Percentiles rank a stretch among this genome's conserved stretches.
Conservation (phyloP, 2,329 filamentous ascomycete genomes). For the Alternaria brassicicola region DNA sequence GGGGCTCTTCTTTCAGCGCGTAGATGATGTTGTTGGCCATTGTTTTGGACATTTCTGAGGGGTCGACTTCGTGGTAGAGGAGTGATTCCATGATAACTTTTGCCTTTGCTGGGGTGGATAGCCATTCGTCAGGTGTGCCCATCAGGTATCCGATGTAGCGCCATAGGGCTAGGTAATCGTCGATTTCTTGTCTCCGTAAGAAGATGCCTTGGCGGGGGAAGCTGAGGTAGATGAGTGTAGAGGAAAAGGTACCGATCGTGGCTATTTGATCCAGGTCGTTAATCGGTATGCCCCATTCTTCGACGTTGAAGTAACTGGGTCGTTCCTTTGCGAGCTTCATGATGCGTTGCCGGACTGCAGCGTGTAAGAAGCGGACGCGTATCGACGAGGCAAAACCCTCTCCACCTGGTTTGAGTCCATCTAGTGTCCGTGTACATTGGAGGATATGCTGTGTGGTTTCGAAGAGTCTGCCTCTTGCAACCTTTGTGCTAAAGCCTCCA, state of each 20-base stretch:
- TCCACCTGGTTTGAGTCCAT: constrained; percentile 71
- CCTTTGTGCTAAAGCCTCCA: constrained; percentile 72
- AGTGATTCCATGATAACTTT: constrained; percentile 71
- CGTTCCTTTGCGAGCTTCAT: constrained; percentile 61
- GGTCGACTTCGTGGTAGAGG: constrained; percentile 68
- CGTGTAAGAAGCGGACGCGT: constrained; percentile 72
- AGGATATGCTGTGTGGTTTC: constrained; percentile 80
- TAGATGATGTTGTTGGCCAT: constrained; percentile 78
- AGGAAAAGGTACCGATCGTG: constrained; percentile 74
- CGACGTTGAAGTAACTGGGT: constrained; percentile 67
- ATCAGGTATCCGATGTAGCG: constrained; percentile 74
- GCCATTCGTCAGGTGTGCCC: constrained; percentile 68
- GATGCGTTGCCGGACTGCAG: constrained; percentile 69
- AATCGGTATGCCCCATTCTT: constrained; percentile 68
- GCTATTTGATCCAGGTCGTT: constrained; percentile 77
- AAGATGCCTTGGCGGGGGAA: constrained; percentile 76
- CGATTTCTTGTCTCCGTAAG: constrained; percentile 65
- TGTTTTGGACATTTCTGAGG: constrained; percentile 65
- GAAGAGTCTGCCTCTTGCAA: constrained; percentile 68
- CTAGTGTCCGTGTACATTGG: constrained; percentile 69
- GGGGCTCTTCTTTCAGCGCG: constrained; percentile 68
- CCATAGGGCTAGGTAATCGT: constrained; percentile 77
- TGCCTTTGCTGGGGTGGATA: constrained; percentile 62
- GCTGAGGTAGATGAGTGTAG: constrained; percentile 69
- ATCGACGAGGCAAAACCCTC: constrained; percentile 69